Evolutionary conservation across 192 early-diverging fungal genomes (phyloP).

Genomic region (Thamnidium elegans): DNA sequence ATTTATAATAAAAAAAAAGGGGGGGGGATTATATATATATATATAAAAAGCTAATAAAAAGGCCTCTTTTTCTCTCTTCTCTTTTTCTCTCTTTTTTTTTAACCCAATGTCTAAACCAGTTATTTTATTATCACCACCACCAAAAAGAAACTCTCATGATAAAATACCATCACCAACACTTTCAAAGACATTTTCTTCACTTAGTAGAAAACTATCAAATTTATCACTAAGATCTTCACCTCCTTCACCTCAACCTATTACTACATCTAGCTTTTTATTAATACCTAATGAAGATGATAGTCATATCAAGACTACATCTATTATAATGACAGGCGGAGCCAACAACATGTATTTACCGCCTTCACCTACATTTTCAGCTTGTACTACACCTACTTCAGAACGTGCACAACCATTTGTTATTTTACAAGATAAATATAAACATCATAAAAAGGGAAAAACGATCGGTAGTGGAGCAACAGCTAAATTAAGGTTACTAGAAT

Average conservation of each 20-base stretch:
- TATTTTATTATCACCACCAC: conserved; percentile 13
- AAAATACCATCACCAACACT: not conserved
- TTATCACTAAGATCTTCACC: conserved; percentile 3
- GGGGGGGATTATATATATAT: not conserved
- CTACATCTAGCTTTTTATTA: no score
- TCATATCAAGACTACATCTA: no score
- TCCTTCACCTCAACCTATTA: not conserved
- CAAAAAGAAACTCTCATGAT: not conserved
- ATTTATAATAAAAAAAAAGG: no score
- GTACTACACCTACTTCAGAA: not conserved
- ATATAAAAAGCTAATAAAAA: not conserved
- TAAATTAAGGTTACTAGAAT: conserved; percentile 74
- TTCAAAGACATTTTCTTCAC: not conserved
- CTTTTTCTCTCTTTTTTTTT: not conserved
- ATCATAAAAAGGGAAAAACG: conserved; percentile 8
- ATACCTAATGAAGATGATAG: no score
- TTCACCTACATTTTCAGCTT: not conserved
- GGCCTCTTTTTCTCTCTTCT: not conserved
- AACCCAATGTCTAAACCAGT: not conserved
- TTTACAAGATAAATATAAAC: conserved; percentile 22
- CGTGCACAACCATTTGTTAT: not conserved
- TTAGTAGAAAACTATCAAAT: conserved; percentile 4
- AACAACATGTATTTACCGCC: not conserved
- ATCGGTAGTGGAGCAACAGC: conserved; percentile 90
- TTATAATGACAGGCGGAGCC: no score